Percentiles rank a stretch among this genome's conserved stretches.
These are phyloP conservation scores for Geosiphon pyriformis DNA, from an alignment of 192 early-diverging fungal genomes.

Conservation along the genomic window DNA sequence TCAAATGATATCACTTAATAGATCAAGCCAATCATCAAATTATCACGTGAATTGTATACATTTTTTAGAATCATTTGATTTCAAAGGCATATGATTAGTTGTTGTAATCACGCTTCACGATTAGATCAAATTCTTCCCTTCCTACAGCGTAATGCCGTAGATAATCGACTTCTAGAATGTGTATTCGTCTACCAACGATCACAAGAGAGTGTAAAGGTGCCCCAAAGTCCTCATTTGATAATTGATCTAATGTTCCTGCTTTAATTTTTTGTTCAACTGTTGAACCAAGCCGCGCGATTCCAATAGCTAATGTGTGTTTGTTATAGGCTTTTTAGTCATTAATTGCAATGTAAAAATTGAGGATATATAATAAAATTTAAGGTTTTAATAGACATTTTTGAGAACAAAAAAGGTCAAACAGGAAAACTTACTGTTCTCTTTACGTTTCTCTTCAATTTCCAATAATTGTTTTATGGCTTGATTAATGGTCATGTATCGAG, in stretches of 20 bases:
- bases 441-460: conserved; percentile 81
- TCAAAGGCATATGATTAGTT: too few relatives aligned
- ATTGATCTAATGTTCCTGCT: conserved; percentile 81
- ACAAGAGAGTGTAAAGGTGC: conserved; percentile 92
- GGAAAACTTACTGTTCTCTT: conserved; percentile 51
- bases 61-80: too few relatives aligned
- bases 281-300: conserved; percentile 86
- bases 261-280: conserved; percentile 71
- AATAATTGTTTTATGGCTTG: conserved; percentile 88
- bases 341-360: background rate
- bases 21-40: too few relatives aligned
- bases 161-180: conserved; percentile 88
- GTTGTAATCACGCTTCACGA: conserved; percentile 60
- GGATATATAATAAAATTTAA: background rate
- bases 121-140: conserved; percentile 52
- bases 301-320: conserved; percentile 79
- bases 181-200: conserved; percentile 82
- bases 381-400: background rate
- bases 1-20: too few relatives aligned
- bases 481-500: conserved; percentile 96
- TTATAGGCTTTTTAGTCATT: conserved; percentile 73
- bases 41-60: too few relatives aligned
- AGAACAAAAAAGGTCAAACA: conserved; percentile 3
- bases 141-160: conserved; percentile 73
- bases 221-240: conserved; percentile 86